These are phyloP conservation scores for Chenopodium suecicum DNA, from an alignment of 148 eudicot genomes.

Conservation along the genomic window DNA sequence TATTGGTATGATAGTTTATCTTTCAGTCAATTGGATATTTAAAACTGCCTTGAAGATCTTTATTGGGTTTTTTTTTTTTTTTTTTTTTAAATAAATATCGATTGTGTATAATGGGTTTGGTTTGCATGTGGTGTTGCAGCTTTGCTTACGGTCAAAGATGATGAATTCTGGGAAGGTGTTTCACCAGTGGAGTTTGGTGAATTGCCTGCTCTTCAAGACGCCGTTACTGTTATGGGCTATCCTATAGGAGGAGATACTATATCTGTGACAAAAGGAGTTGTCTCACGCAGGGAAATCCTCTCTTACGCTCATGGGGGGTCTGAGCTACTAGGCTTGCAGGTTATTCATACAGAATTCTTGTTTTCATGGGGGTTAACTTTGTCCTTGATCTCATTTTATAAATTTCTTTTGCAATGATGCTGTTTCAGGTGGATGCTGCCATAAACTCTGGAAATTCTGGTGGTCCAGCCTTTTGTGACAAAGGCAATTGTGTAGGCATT, in stretches of 20 bases:
- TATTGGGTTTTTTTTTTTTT: neutral
- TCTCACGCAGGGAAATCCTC: conserved; percentile 82
- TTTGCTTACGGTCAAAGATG: conserved; percentile 72
- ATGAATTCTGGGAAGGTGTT: conserved; percentile 86
- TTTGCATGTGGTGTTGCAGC: conserved; percentile 46
- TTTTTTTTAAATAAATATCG: too few relatives aligned
- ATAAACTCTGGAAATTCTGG: conserved; percentile 92
- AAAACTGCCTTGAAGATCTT: neutral
- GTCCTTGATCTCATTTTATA: neutral
- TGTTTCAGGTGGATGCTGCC: conserved; percentile 75
- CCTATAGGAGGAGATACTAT: conserved; percentile 94
- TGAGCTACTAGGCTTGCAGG: conserved; percentile 89
- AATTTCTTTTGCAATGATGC: neutral
- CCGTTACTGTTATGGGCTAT: conserved; percentile 89
- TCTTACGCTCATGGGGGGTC: conserved; percentile 90
- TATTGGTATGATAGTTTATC: conserved; percentile 48
- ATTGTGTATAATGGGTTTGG: neutral
- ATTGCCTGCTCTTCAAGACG: conserved; percentile 86
- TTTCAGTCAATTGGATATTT: neutral
- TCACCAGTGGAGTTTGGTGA: conserved; percentile 72
- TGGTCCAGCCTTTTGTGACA: conserved; percentile 76
- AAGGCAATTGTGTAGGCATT: conserved; percentile 76
- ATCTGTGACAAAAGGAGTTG: conserved; percentile 90
- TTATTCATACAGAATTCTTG: conserved; percentile 10
- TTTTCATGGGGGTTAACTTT: neutral